Conservation (phyloP, 495 filamentous ascomycete genomes). For the Margaritispora aquatica region DNA sequence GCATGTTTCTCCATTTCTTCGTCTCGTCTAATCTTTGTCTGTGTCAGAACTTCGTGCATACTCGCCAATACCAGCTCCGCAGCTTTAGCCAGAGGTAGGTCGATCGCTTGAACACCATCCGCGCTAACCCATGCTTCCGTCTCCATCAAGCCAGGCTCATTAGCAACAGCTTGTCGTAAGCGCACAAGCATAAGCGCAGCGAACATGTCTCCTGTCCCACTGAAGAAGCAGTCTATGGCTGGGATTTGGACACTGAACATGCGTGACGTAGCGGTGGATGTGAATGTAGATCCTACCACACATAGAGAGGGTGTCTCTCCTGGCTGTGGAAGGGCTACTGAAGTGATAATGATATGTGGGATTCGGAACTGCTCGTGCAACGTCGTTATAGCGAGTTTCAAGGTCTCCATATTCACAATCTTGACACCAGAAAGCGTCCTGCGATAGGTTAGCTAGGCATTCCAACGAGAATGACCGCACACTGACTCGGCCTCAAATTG, state of each 20-base stretch:
- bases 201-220: constrained; percentile 97
- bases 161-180: constrained; percentile 70
- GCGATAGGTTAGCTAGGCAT: constrained; percentile 4
- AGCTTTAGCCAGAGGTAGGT: constrained; percentile 76
- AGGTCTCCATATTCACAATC: constrained; percentile 66
- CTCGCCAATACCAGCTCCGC: constrained; percentile 84
- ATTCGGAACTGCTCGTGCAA: constrained; percentile 72
- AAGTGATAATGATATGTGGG: constrained; percentile 92
- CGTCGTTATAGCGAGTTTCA: constrained; percentile 65
- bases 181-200: constrained; percentile 83
- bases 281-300: constrained; percentile 66
- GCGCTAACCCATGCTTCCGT: constrained; percentile 60
- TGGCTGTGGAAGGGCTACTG: constrained; percentile 47
- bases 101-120: constrained; percentile 57
- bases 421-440: constrained; percentile 77
- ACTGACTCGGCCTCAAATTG: constrained; percentile 96
- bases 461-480: constrained; percentile 19
- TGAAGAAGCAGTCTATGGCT: constrained; percentile 85
- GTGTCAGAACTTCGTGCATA: constrained; percentile 80
- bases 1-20: constrained; percentile 38
- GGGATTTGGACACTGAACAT: constrained; percentile 72
- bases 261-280: constrained; percentile 19
- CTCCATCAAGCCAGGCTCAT: constrained; percentile 34
- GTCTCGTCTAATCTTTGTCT: constrained; percentile 67
- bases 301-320: constrained; percentile 48